A percentile compares a stretch with the other conserved stretches of the same genome.
phyloP scores from a whole-genome alignment of 2,329 filamentous ascomycete species.

The Diaporthe vexans region DNA sequence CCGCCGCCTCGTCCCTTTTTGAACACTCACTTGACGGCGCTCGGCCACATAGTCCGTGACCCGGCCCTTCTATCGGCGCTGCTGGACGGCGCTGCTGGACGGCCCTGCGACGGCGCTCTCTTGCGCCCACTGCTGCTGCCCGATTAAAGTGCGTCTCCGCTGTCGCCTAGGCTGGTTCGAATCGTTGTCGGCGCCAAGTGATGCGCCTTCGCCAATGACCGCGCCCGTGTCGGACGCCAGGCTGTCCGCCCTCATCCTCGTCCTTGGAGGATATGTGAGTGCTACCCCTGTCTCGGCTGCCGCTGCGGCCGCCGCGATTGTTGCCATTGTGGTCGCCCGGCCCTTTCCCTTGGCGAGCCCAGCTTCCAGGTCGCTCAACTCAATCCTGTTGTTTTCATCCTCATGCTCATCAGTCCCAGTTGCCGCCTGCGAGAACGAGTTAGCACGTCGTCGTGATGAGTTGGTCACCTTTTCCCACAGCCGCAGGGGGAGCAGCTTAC shows the following conservation, averaged over 20 bases:
- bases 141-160: not conserved
- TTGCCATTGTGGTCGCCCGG: not conserved
- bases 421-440: slow-evolving; percentile 1
- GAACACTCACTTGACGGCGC: not conserved
- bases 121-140: not conserved
- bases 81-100: not conserved
- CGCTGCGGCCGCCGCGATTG: not conserved
- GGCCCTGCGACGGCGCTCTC: not conserved
- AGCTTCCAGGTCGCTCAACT: slow-evolving; percentile 24
- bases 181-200: not conserved
- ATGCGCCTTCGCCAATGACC: not conserved
- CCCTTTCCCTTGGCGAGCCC: slow-evolving; percentile 1
- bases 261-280: not conserved
- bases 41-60: not conserved
- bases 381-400: not conserved
- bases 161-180: not conserved
- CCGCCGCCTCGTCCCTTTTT: not conserved
- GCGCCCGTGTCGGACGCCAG: not conserved
- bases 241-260: slow-evolving; percentile 23
- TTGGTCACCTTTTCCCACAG: not conserved
- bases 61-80: not conserved
- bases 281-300: not conserved
- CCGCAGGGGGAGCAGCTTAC: slow-evolving; percentile 17
- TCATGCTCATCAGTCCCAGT: slow-evolving; percentile 29
- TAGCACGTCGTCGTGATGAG: not conserved